Percentiles rank a stretch among this genome's conserved stretches.
Conservation (phyloP, 768 basidiomycete species). For the Pulveroboletus frians region DNA sequence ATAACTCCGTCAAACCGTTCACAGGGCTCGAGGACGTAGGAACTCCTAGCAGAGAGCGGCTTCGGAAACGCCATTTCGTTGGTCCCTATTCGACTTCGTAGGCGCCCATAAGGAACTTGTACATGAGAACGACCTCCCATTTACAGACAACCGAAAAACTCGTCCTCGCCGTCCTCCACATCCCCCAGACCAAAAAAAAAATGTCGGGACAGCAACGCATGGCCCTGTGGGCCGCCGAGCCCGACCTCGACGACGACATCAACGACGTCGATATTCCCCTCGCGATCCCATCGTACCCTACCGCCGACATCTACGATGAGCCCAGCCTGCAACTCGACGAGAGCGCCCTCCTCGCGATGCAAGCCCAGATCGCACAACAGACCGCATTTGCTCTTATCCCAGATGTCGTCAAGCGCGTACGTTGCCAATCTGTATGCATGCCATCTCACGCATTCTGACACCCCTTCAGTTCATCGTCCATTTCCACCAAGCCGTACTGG, state of each 20-base stretch:
- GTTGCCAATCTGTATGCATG: slow-evolving; percentile 20
- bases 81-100: too few relatives aligned
- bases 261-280: slow-evolving; percentile 59
- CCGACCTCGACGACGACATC: slow-evolving; percentile 72
- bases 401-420: slow-evolving; percentile 82
- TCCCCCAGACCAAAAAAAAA: slow-evolving; percentile 1
- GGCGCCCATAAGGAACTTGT: too few relatives aligned
- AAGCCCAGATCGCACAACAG: slow-evolving; percentile 82
- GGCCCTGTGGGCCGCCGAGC: slow-evolving; percentile 71
- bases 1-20: too few relatives aligned
- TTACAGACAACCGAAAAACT: not conserved
- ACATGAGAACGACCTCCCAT: slow-evolving; percentile 20
- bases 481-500: slow-evolving; percentile 88
- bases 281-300: slow-evolving; percentile 24
- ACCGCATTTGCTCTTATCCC: slow-evolving; percentile 79
- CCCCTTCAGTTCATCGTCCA: slow-evolving; percentile 79
- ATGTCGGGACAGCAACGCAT: slow-evolving; percentile 62
- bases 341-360: slow-evolving; percentile 62
- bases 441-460: not conserved
- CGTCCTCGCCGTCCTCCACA: not conserved
- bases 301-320: slow-evolving; percentile 29
- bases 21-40: too few relatives aligned
- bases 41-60: too few relatives aligned
- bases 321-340: slow-evolving; percentile 63
- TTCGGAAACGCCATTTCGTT: too few relatives aligned